These are phyloP conservation scores for Rubroboletus satanas DNA, from an alignment of 768 basidiomycete species.

Conservation along the genomic window DNA sequence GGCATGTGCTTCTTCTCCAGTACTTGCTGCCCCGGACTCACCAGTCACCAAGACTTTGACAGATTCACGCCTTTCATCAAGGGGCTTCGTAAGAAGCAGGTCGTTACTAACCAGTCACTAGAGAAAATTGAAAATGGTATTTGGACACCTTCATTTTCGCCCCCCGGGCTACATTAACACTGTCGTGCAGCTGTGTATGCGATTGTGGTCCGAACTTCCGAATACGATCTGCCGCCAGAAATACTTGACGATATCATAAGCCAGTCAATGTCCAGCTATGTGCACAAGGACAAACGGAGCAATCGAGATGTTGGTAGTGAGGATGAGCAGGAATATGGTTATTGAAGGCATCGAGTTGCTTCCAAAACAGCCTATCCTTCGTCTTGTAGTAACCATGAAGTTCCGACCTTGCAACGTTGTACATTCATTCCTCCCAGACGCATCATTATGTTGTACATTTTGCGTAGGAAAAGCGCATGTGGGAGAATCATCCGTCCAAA, in stretches of 20 bases:
- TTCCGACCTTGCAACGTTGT: not conserved
- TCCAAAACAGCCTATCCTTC: not conserved
- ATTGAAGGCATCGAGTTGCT: constrained; percentile 3
- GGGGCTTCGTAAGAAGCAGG: constrained; percentile 83
- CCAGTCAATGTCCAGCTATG: constrained; percentile 40
- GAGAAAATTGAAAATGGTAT: constrained; percentile 92
- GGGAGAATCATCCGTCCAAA: not conserved
- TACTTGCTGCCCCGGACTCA: not conserved
- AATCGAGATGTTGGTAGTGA: constrained; percentile 20
- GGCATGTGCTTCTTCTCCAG: constrained; percentile 37
- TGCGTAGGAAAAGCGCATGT: not conserved
- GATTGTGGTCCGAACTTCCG: constrained; percentile 65
- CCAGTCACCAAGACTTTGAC: constrained; percentile 62
- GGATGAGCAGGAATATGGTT: constrained; percentile 27
- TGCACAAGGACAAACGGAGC: constrained; percentile 17
- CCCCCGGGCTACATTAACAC: constrained; percentile 3
- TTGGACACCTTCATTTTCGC: not conserved
- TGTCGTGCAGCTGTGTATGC: constrained; percentile 60
- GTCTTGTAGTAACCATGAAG: not conserved
- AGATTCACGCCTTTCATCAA: constrained; percentile 63
- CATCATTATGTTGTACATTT: constrained; percentile 1
- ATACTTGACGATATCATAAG: constrained; percentile 67
- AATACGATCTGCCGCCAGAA: constrained; percentile 65
- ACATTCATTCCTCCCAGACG: not conserved
- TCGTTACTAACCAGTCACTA: constrained; percentile 80